Base-by-base conservation (phyloP, 169 alveolate species). In the Blepharisma undulans region DNA sequence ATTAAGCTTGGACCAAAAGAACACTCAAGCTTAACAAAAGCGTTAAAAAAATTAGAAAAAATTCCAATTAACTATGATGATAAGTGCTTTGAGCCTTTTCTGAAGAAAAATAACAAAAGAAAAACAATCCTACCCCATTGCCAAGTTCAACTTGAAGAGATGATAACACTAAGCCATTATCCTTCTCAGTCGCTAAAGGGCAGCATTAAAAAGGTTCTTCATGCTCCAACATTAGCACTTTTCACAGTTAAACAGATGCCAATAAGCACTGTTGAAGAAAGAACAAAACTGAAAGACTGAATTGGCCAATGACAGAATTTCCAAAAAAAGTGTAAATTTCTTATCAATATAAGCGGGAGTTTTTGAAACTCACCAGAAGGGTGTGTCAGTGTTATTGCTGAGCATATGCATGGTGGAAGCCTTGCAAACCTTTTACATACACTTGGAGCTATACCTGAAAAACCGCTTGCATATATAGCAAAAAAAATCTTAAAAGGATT, bases 351-450 rank as follows among this genome's bases (percentile, higher is more conserved):
- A 2, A 86, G 90, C 32, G 81, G 88, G 3, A 84, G 84, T 71
- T 93, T 93, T 84, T 93, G 95, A 93, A 93, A 93, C 85, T 82
- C 91, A 0, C 95, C 95, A 29, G 95, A 93, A 88, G 95, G 95
- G 5, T 93, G 92, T 60, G 95, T 93, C 0, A 78, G 91, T 48
- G 79, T 93, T 18, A 85, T 93, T 14, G 89, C 89, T 79, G 95
- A 93, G 66, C 89, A 85, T 29, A 66, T 93, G 92, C 76, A 72
- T 76, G 93, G 92, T n/a, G 92, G 92, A 10, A 81, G 92, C 76
- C 85, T 93, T 76, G 34, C 59, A 80, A 86, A 89, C 88, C 82
- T 93, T 25, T 77, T 91, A 14, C 92, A 91, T 29, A 66, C 88
- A 14, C 76, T 93, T 29, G 95, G 95, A 29, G 77, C 84, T 12